Evolutionary conservation across 768 basidiomycete species (phyloP), one percentile per base, ranked within the genome.

Genomic region (Imleria badia): DNA sequence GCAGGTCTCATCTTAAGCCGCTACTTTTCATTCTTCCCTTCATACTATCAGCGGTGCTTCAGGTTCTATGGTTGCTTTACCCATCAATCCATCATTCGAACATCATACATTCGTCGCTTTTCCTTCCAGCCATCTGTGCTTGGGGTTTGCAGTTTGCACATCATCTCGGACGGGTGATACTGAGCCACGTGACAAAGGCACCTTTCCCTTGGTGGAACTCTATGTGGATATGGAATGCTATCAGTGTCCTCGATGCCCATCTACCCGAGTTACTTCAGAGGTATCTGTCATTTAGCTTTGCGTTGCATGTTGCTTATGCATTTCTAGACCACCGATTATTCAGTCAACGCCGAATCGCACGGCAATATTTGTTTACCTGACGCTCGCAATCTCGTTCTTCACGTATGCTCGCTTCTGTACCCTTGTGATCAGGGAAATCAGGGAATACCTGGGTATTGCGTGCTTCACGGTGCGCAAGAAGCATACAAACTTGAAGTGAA

Each of bases 81-180:
- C 87, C 91, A 10, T 72, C 80, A 19, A 74, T 76, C 62, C 72
- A 79, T 51, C 73, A 83, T 52, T 85, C 86, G 3, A 76, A 75
- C n/a, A 83, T 96, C 68, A 76, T 97, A 38, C 77, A 87, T 60
- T 89, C 89, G 1, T 76, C 85, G 1, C 78, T 86, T 22, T 86
- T 98, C 66, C 73, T 98, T 12, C 93, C 94, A 4, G 97, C 95
- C 76, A 72, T 95, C 15, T 87, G 85, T 63, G 86, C 90, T 19
- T 98, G 95, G 94, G 96, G 94, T n/a, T 70, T 91, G 48, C 89
- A 91, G 70, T 91, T 92, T 60, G 87, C 89, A 29, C 89, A 91
- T 59, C 88, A 94, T 67, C 94, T 97, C 35, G 92, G 93, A 12
- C 77, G 87, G 60, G 89, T 98, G 79, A 98, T 98, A 64, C 74